phyloP scores from a whole-genome alignment of 129 eudicot species.

The Flaveria sonorensis region DNA sequence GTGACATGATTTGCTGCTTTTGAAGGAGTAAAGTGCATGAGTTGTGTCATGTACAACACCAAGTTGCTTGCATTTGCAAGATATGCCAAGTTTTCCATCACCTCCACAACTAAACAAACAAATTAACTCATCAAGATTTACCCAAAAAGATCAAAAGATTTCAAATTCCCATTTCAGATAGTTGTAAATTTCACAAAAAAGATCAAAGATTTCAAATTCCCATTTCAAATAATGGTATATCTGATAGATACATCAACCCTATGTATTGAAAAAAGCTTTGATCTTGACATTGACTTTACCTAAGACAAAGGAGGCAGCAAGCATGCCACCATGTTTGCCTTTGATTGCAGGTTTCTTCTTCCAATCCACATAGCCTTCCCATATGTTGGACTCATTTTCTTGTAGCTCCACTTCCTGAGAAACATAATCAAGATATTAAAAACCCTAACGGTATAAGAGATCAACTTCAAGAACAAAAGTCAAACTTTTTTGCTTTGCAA shows the following conservation, averaged over 20 bases:
- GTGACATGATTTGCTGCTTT: conserved; percentile 77
- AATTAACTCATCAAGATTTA: conserved; percentile 2
- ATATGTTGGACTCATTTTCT: conserved; percentile 35
- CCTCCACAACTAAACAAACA: conserved; percentile 61
- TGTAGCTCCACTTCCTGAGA: conserved; percentile 57
- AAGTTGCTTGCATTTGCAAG: conserved; percentile 90
- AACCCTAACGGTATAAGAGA: conserved; percentile 8
- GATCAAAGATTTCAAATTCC: not conserved
- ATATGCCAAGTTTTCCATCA: conserved; percentile 83
- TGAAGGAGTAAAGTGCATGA: conserved; percentile 80
- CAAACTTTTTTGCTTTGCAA: conserved; percentile 6
- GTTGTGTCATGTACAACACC: conserved; percentile 64
- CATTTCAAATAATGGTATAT: not conserved
- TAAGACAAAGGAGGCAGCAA: conserved; percentile 82
- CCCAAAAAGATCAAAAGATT: not conserved
- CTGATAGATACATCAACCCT: conserved; percentile 1
- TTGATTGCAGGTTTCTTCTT: conserved; percentile 61
- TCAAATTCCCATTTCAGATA: no score
- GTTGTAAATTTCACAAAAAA: not conserved
- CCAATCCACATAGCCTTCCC: conserved; percentile 97
- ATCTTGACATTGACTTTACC: conserved; percentile 47
- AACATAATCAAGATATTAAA: conserved; percentile 22
- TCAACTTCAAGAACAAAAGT: conserved; percentile 14
- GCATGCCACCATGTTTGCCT: conserved; percentile 87
- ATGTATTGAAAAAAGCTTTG: conserved; percentile 1